These are phyloP conservation scores for Halophytophthora polymorphica DNA, from an alignment of 352 stramenopile genomes.

Conservation along the genomic window DNA sequence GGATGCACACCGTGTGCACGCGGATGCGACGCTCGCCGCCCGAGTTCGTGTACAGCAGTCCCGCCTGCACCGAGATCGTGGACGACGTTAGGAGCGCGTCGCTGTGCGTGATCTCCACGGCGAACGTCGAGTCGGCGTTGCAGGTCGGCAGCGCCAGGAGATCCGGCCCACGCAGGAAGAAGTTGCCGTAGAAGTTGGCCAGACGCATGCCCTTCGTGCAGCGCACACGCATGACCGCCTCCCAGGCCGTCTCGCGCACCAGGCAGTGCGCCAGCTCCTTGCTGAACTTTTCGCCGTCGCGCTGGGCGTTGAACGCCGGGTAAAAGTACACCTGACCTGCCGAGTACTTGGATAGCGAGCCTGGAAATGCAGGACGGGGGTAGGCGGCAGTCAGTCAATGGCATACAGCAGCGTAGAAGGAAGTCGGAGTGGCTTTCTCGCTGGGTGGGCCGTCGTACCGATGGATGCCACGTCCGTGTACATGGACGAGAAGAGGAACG, in stretches of 20 bases:
- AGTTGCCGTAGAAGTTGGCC: constrained; percentile 98
- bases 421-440: background rate
- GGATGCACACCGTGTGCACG: constrained; percentile 96
- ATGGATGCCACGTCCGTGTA: constrained; percentile 98
- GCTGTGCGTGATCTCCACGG: constrained; percentile 96
- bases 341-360: constrained; percentile 94
- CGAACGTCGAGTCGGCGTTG: constrained; percentile 95
- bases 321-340: constrained; percentile 97
- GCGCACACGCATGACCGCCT: constrained; percentile 97
- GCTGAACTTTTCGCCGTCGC: constrained; percentile 93
- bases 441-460: constrained; percentile 28
- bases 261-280: constrained; percentile 91
- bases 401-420: background rate
- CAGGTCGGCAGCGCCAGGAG: constrained; percentile 96
- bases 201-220: constrained; percentile 97
- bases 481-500: constrained; percentile 94
- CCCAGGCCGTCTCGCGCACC: constrained; percentile 91
- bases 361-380: constrained; percentile 21
- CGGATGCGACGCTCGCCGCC: constrained; percentile 96
- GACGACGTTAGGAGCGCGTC: constrained; percentile 92
- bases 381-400: background rate
- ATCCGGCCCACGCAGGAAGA: constrained; percentile 96
- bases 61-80: constrained; percentile 95
- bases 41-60: constrained; percentile 98
- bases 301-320: constrained; percentile 89